Conservation (phyloP, 106 monocot genomes). For the Phalaenopsis equestris region DNA sequence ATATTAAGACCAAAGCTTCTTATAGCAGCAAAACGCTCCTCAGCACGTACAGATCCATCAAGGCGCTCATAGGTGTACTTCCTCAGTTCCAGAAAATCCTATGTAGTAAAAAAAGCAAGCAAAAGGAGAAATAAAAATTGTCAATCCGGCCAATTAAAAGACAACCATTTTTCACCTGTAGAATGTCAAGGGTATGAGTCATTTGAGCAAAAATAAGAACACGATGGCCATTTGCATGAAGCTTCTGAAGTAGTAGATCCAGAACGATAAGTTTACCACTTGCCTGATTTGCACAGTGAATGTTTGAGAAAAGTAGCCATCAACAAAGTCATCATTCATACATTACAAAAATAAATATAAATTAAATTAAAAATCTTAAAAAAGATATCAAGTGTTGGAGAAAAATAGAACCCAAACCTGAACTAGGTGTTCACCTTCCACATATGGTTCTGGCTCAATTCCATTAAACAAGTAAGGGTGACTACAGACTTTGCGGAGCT, state of each 20-base stretch:
- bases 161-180: constrained; percentile 48
- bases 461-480: constrained; percentile 96
- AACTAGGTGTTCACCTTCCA: constrained; percentile 94
- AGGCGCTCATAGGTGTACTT: constrained; percentile 89
- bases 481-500: constrained; percentile 94
- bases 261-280: constrained; percentile 84
- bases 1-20: constrained; percentile 58
- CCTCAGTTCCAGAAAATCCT: constrained; percentile 93
- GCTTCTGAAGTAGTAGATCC: constrained; percentile 72
- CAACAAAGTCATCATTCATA: background rate
- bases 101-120: background rate
- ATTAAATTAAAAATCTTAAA: background rate
- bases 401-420: constrained; percentile 29
- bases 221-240: constrained; percentile 59
- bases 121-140: background rate
- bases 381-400: background rate
- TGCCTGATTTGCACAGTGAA: constrained; percentile 43
- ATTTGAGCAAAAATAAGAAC: constrained; percentile 95
- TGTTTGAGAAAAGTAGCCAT: background rate
- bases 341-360: constrained; percentile 3
- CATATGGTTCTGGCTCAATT: constrained; percentile 96
- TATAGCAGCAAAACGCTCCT: constrained; percentile 98
- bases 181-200: constrained; percentile 97
- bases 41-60: constrained; percentile 98
- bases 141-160: background rate